These are phyloP conservation scores for Pseudocercospora fijiensis DNA, from an alignment of 2,329 filamentous ascomycete genomes.

Conservation along the genomic window DNA sequence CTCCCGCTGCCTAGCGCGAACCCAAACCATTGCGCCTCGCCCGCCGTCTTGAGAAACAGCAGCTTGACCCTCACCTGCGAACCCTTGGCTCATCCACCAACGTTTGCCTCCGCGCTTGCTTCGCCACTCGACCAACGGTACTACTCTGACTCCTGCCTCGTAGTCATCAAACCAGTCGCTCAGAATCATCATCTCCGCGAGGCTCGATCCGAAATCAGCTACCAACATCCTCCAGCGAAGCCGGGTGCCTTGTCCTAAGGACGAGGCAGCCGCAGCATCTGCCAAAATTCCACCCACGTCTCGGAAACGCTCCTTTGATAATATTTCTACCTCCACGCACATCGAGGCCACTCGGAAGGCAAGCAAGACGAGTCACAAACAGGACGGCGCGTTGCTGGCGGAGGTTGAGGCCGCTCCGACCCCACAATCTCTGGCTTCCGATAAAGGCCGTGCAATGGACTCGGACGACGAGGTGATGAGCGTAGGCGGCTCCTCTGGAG, in stretches of 20 bases:
- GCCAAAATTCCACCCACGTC: constrained; percentile 35
- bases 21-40: not conserved
- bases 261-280: constrained; percentile 28
- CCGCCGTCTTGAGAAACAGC: not conserved
- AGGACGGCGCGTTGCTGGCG: constrained; percentile 32
- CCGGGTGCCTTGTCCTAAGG: constrained; percentile 23
- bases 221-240: constrained; percentile 1
- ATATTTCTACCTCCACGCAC: constrained; percentile 24
- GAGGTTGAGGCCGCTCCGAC: constrained; percentile 48
- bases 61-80: not conserved
- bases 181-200: not conserved
- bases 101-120: not conserved
- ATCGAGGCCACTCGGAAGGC: constrained; percentile 36
- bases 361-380: constrained; percentile 38
- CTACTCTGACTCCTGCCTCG: not conserved
- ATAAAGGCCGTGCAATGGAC: constrained; percentile 65
- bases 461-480: constrained; percentile 95
- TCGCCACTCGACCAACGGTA: constrained; percentile 5
- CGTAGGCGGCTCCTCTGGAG: constrained; percentile 71
- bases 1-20: not conserved
- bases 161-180: not conserved
- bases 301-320: constrained; percentile 40
- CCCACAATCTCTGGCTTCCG: constrained; percentile 50
- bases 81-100: constrained; percentile 9
- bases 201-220: not conserved